These are phyloP conservation scores for Byssothecium circinans DNA, from an alignment of 2,329 filamentous ascomycete species.

Conservation along the genomic window DNA sequence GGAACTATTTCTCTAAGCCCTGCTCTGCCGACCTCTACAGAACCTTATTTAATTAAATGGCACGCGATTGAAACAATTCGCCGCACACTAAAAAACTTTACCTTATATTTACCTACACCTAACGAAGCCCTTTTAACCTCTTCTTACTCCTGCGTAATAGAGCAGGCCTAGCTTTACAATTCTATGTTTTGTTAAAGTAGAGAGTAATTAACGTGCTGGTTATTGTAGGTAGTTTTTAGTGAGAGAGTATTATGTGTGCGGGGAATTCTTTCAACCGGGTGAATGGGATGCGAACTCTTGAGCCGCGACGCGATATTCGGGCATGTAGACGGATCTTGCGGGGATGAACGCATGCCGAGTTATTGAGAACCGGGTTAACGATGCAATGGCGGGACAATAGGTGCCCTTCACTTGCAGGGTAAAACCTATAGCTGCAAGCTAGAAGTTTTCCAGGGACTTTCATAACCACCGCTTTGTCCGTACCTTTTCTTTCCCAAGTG, in stretches of 20 bases:
- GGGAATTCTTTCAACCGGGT: no score
- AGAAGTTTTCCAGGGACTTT: conserved; percentile 7
- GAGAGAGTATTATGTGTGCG: no score
- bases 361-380: conserved; percentile 9
- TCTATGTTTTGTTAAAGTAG: no score
- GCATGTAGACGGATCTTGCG: not conserved
- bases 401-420: not conserved
- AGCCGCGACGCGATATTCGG: conserved; percentile 1
- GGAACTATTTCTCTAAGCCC: conserved; percentile 21
- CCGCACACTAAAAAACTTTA: no score
- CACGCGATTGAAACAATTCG: no score
- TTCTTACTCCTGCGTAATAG: no score
- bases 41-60: conserved; percentile 10
- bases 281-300: conserved; percentile 6
- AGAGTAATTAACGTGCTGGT: no score
- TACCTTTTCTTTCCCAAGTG: conserved; percentile 3
- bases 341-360: conserved; percentile 14
- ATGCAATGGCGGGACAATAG: conserved; percentile 1
- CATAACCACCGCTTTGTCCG: conserved; percentile 13
- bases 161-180: no score
- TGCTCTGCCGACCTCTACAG: conserved; percentile 18
- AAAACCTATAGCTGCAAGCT: conserved; percentile 4
- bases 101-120: no score
- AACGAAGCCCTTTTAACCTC: no score
- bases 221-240: no score